These are phyloP conservation scores for Candolleomyces efflorescens DNA, from an alignment of 768 basidiomycete genomes.

Conservation along the genomic window DNA sequence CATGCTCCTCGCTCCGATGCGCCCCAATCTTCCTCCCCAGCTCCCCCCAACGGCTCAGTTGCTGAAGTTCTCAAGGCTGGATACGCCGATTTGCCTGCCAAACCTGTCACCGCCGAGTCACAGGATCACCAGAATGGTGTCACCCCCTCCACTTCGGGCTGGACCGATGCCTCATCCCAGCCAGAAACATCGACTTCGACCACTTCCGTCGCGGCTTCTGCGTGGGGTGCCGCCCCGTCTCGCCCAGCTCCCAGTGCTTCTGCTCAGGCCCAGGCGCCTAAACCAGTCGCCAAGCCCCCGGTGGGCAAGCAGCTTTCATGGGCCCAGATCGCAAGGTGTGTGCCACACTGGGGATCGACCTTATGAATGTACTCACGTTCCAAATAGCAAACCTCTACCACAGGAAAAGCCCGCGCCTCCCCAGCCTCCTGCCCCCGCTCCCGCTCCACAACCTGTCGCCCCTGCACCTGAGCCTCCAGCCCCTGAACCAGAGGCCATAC, in stretches of 20 bases:
- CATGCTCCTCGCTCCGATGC: constrained; percentile 32
- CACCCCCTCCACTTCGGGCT: constrained; percentile 20
- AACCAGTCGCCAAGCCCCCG: constrained; percentile 48
- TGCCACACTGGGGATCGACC: constrained; percentile 11
- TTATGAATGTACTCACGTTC: constrained; percentile 5
- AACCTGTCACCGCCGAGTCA: constrained; percentile 19
- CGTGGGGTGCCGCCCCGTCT: constrained; percentile 23
- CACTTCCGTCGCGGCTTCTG: constrained; percentile 24
- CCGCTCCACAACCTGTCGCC: no score
- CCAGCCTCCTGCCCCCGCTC: constrained; percentile 25
- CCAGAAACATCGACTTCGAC: constrained; percentile 26
- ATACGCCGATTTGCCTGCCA: constrained; percentile 12
- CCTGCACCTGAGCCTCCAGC: constrained; percentile 24
- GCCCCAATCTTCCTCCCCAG: constrained; percentile 21
- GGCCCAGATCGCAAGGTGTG: constrained; percentile 80
- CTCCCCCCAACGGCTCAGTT: constrained; percentile 19
- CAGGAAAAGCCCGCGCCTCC: constrained; percentile 59
- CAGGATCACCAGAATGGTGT: constrained; percentile 27
- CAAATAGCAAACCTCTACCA: constrained; percentile 35
- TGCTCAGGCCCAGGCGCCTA: constrained; percentile 22
- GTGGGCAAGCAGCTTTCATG: constrained; percentile 78
- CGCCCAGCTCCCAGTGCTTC: constrained; percentile 19
- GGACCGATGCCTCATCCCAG: constrained; percentile 28
- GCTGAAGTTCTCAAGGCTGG: constrained; percentile 11
- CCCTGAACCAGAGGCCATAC: constrained; percentile 28